Base-by-base conservation (phyloP, 2,329 filamentous ascomycete species). In the Fusarium buxicola region DNA sequence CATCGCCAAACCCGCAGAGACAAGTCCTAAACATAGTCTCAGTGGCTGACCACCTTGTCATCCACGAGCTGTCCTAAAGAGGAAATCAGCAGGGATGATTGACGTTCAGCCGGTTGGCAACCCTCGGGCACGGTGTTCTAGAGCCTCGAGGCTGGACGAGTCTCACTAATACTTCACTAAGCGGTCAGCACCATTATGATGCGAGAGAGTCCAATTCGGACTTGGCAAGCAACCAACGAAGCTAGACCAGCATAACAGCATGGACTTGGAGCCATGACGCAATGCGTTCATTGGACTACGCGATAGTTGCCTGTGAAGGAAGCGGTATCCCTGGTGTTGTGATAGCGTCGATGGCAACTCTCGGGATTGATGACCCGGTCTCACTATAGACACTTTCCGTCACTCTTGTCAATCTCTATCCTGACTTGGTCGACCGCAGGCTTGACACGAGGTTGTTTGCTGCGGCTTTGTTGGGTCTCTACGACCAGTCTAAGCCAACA, bases 261-360 rank as follows among this genome's bases (percentile, higher is more conserved):
- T 41, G 24, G 11, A 18, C 45, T 7, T 49, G 30, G 15, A 31
- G 11, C 28, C 8, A 62, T 63, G 61, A 63, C 63, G 36, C 41
- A 52, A 60, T 41, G 40, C 11, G 28, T 11, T 13, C 7, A 6
- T 13, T 11, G n/a, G 13, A 47, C 34, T 63, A 30, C 43, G 43
- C 25, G 27, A 46, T 63, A 39, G 31, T 55, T 44, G 16, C 40
- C 28, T 3, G 31, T 46, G 40, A 8, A 25, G 28, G 25, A 39
- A 25, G 25, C 11, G 8, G n/a, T n/a, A n/a, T 21, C 21, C 6
- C 21, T 21, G 18, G 38, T 11, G 18, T 39, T 27, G 36, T 39
- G 36, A 31, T 39, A 24, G 28, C 12, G 36, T 61, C 61, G 65
- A 65, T 65, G 28, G 53, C 47, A 41, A 48, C 27, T n/a, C 27